Conservation (phyloP, 1,284 basidiomycete species). For the Cutaneotrichosporon cutaneum region DNA sequence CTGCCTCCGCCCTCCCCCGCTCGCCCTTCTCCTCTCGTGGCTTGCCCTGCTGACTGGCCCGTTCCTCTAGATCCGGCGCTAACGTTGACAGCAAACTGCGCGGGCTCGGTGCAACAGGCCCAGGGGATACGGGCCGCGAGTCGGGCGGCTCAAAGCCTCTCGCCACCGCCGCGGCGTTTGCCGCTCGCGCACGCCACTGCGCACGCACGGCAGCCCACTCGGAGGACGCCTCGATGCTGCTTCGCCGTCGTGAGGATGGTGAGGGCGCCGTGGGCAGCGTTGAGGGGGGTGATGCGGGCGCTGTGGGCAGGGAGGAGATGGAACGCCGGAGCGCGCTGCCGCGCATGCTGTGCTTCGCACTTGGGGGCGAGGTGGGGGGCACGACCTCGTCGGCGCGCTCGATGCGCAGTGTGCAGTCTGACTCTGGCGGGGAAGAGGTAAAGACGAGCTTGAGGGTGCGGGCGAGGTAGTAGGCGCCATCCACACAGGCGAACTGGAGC, state of each 20-base stretch:
- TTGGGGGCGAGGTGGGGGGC: slow-evolving; percentile 23
- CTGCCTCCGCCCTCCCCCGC: neutral
- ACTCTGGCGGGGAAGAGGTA: slow-evolving; percentile 30
- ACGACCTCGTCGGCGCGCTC: slow-evolving; percentile 49
- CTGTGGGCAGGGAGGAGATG: neutral
- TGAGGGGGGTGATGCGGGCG: neutral
- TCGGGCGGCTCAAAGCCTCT: neutral
- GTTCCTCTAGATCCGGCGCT: neutral
- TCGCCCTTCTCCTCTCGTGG: neutral
- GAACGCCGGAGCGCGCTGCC: slow-evolving; percentile 4
- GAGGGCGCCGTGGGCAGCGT: neutral
- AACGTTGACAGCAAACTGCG: slow-evolving; percentile 6
- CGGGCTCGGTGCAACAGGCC: neutral
- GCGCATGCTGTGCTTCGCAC: neutral
- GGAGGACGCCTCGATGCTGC: slow-evolving; percentile 8
- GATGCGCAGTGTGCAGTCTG: slow-evolving; percentile 27
- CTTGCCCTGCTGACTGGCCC: neutral
- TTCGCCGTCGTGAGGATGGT: neutral
- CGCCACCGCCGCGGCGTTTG: neutral
- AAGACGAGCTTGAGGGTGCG: slow-evolving; percentile 48
- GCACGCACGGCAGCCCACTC: slow-evolving; percentile 7
- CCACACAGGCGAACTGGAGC: slow-evolving; percentile 51
- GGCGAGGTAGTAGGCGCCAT: slow-evolving; percentile 40
- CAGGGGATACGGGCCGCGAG: neutral
- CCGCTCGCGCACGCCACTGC: neutral